Evolutionary conservation across 768 basidiomycete genomes (phyloP).

Genomic region (Tricholoma flavovirens): DNA sequence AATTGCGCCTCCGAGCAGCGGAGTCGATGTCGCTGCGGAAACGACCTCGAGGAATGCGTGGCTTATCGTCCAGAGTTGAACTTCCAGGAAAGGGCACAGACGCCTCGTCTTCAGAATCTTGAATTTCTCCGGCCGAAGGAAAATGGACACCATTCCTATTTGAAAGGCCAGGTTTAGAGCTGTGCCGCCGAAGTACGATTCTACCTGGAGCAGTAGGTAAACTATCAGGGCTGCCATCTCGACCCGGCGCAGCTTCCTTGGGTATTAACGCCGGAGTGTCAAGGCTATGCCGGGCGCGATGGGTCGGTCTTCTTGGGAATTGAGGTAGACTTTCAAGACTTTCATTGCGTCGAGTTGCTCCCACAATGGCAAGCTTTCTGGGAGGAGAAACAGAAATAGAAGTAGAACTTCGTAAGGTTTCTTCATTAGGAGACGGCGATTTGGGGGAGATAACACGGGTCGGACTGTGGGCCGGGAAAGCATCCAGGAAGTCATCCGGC

Average conservation of each 20-base stretch:
- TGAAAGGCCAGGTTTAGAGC: conserved; percentile 38
- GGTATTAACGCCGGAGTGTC: conserved; percentile 48
- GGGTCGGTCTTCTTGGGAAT: conserved; percentile 52
- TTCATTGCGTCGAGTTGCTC: conserved; percentile 37
- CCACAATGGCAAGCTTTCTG: conserved; percentile 53
- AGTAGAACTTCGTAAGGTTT: conserved; percentile 17
- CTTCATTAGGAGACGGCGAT: conserved; percentile 21
- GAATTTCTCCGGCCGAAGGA: conserved; percentile 32
- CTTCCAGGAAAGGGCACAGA: conserved; percentile 62
- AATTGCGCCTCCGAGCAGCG: conserved; percentile 42
- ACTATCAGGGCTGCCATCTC: conserved; percentile 58
- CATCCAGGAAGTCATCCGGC: conserved; percentile 76
- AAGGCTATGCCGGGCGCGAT: conserved; percentile 60
- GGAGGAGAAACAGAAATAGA: conserved; percentile 40
- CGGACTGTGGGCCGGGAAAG: conserved; percentile 35
- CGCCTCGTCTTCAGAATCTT: conserved; percentile 30
- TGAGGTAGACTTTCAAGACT: conserved; percentile 42
- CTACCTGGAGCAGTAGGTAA: conserved; percentile 31
- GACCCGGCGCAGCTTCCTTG: conserved; percentile 40
- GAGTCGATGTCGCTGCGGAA: conserved; percentile 75
- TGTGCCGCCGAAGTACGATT: conserved; percentile 52
- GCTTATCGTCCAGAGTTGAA: conserved; percentile 27
- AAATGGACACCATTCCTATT: conserved; percentile 44
- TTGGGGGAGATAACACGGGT: conserved; percentile 24
- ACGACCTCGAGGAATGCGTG: conserved; percentile 49